These are phyloP conservation scores for Gentiana macrophylla DNA, from an alignment of 257 asterid genomes.

Conservation along the genomic window DNA sequence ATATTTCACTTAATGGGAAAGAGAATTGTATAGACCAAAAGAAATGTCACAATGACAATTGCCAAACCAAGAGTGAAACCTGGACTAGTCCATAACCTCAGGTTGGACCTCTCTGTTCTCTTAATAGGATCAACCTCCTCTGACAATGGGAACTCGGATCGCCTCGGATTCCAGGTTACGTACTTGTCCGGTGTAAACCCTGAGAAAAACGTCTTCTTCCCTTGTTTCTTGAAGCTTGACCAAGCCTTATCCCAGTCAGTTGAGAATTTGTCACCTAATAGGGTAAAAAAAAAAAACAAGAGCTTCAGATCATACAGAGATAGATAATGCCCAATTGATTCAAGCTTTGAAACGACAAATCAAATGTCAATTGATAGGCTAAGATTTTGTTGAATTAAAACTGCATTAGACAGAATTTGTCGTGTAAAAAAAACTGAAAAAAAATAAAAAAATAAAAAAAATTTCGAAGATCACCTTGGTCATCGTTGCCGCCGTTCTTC, in stretches of 20 bases:
- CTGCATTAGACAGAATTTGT: not conserved
- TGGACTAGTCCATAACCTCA: constrained; percentile 81
- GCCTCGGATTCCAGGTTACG: constrained; percentile 87
- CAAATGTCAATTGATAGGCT: not conserved
- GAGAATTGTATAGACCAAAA: constrained; percentile 60
- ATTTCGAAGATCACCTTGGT: not conserved
- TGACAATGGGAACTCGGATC: constrained; percentile 65
- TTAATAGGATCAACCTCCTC: constrained; percentile 96
- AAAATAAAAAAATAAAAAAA: not conserved
- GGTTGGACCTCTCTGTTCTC: constrained; percentile 81
- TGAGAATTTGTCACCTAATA: constrained; percentile 55
- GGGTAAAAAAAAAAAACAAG: not conserved
- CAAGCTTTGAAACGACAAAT: not conserved
- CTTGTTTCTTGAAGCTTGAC: constrained; percentile 76
- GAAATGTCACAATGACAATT: constrained; percentile 55
- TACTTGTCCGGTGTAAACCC: constrained; percentile 68
- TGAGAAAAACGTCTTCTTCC: constrained; percentile 60
- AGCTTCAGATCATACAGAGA: not conserved
- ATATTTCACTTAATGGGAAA: constrained; percentile 43
- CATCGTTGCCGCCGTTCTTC: constrained; percentile 8
- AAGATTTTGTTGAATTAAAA: not conserved
- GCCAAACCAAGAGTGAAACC: constrained; percentile 60
- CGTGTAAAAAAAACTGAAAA: not conserved
- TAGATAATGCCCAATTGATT: not conserved
- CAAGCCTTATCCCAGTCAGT: constrained; percentile 97